Evolutionary conservation across 192 early-diverging fungal species (phyloP).

Genomic region (Coemansia sp.): DNA sequence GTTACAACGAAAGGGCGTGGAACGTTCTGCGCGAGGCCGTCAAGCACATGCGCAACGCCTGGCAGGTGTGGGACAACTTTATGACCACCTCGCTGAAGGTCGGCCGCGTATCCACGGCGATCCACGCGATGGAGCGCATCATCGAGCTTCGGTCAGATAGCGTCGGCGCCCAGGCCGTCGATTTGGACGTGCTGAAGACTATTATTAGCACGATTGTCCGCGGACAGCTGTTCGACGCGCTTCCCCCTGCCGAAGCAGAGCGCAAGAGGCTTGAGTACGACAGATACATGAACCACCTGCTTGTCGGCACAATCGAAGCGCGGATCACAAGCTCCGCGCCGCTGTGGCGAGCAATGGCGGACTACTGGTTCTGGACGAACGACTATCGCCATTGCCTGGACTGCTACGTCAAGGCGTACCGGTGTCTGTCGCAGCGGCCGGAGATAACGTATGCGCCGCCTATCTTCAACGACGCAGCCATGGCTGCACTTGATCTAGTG

Average conservation of each 20-base stretch:
- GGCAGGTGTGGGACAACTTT: conserved; percentile 95
- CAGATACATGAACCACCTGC: conserved; percentile 59
- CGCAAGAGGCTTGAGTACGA: conserved; percentile 43
- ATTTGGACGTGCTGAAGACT: conserved; percentile 76
- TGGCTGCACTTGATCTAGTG: conserved; percentile 72
- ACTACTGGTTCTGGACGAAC: conserved; percentile 73
- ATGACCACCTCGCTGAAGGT: conserved; percentile 78
- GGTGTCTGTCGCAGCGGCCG: conserved; percentile 77
- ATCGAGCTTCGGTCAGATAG: conserved; percentile 73
- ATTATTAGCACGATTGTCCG: conserved; percentile 69
- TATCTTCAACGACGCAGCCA: conserved; percentile 73
- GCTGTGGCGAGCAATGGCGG: conserved; percentile 75
- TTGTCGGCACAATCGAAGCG: conserved; percentile 71
- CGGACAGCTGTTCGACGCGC: conserved; percentile 30
- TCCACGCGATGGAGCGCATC: conserved; percentile 81
- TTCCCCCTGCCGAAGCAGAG: conserved; percentile 51
- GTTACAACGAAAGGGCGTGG: conserved; percentile 73
- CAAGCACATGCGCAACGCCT: conserved; percentile 76
- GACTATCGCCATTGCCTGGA: conserved; percentile 74
- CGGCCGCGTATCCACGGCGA: conserved; percentile 78
- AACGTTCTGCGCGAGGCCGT: conserved; percentile 81
- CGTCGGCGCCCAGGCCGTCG: conserved; percentile 67
- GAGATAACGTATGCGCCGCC: conserved; percentile 67
- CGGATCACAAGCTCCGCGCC: conserved; percentile 73
- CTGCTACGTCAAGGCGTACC: conserved; percentile 81